Base-by-base conservation (phyloP, 306 rosid species). In the Cucumis cinereus region DNA sequence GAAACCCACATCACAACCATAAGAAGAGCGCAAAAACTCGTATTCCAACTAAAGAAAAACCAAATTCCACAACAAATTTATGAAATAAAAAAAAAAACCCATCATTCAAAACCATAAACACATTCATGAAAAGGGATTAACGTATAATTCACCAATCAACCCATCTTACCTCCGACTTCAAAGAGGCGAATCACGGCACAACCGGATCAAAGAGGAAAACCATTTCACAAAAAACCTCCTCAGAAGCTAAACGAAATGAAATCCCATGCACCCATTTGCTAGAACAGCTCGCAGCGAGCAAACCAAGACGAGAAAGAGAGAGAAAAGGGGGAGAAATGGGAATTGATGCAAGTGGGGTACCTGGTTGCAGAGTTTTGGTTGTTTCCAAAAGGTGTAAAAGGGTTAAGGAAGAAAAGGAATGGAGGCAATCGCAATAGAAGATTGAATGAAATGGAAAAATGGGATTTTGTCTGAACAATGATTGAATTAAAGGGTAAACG, bases 141-240 rank as follows among this genome's bases (percentile, higher is more conserved):
- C 43, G 24, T 1, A 19, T 12, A 63, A 69, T 13, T 23, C 74
- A 23, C 11, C 24, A 69, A 69, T 45, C 12, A 24, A 69, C 52
- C 56, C 49, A 63, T 49, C 40, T 71, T 16, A 71, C 75, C 75
- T 70, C 22, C 36, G 24, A 24, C 23, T 70, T 47, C 12, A 70
- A 70, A 70, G 23, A 45, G 57, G 75, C 56, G 75, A 70, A 70
- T 70, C 55, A 70, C 35, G 58, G 40, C 58, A 70, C 57, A 70
- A 70, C 41, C 41, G 58, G 58, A 47, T 70, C 43, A 26, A 71
- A 47, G 41, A 71, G 11, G 40, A 71, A 28, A 49, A 47, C 59
- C 75, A 71, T 71, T 70, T 71, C 75, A 71, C 43, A 15, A 40
- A 7, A 43, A 68, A 12, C 17, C 50, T 66, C 53, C 53, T 4